A percentile compares a stretch with the other conserved stretches of the same genome.
phyloP scores from a whole-genome alignment of 2,329 filamentous ascomycete species.

The Chaetomium sp. region DNA sequence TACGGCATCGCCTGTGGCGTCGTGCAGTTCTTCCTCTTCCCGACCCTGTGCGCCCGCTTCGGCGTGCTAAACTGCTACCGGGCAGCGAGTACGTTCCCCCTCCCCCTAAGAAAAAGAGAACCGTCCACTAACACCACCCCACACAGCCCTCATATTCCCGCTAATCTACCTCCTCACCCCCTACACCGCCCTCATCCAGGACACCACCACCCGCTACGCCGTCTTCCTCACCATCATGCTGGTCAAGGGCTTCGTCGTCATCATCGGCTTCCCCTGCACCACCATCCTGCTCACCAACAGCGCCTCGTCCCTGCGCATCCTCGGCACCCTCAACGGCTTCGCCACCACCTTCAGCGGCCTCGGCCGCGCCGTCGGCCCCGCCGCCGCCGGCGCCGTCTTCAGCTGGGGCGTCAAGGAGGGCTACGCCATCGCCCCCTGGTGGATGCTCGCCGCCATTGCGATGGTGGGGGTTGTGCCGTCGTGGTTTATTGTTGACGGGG shows the following conservation, averaged over 20 bases:
- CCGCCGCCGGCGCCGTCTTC: conserved; percentile 71
- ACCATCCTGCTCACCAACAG: conserved; percentile 92
- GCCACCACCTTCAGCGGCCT: conserved; percentile 81
- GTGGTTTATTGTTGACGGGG: conserved; percentile 72
- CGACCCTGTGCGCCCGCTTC: conserved; percentile 68
- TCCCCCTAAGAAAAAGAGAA: background rate
- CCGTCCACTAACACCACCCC: conserved; percentile 3
- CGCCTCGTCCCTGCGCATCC: conserved; percentile 70
- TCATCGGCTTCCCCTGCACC: conserved; percentile 85
- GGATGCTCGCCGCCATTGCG: conserved; percentile 68
- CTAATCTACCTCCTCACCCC: conserved; percentile 80
- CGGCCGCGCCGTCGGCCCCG: conserved; percentile 78
- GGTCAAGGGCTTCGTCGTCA: conserved; percentile 72
- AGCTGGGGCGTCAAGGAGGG: conserved; percentile 73
- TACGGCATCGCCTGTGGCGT: conserved; percentile 80
- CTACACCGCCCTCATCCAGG: conserved; percentile 68
- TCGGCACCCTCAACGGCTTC: conserved; percentile 89
- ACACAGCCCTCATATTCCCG: conserved; percentile 65
- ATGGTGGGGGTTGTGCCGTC: conserved; percentile 69
- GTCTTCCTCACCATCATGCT: conserved; percentile 70
- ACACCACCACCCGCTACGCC: conserved; percentile 53
- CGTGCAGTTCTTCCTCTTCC: conserved; percentile 85
- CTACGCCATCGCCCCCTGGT: conserved; percentile 80
- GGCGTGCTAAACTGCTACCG: conserved; percentile 76
- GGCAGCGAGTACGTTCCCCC: conserved; percentile 51